Evolutionary conservation across 306 rosid genomes (phyloP), one percentile per base, ranked within the genome.

Genomic region (Cicer pinnatifidum): DNA sequence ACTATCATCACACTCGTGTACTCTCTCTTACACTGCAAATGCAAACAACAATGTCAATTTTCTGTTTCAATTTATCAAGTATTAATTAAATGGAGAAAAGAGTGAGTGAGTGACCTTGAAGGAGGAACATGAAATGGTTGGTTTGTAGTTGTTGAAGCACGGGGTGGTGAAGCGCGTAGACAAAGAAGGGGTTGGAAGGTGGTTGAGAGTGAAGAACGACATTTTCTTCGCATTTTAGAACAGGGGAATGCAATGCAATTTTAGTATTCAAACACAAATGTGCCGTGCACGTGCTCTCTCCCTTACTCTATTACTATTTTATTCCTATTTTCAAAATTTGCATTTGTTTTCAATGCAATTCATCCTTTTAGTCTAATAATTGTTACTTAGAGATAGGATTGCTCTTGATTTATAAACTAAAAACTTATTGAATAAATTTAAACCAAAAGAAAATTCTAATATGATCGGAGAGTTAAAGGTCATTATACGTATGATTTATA

Each of bases 1-100:
- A 86, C 88, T 78, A 89, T 91, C 97, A 90, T 86, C 13, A 93
- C 92, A 75, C 88, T 89, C 40, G 97, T 93, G 81, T 92, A 90
- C 23, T 93, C 84, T 80, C 92, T 85, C 85, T 81, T 83, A 11
- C 80, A 82, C 89, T 85, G 84, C 84, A 74, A 17, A 35, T 48
- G 74, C 78, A 72, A 67, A 75, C 67, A 71, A 71, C 38, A 75
- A 68, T 11, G 10, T 39, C 12, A 53, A 28, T 28, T 28, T 28
- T 28, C 35, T 28, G 35, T 28, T 28, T 28, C 5, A 28, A 28
- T 28, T 28, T 28, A 28, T 28, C 35, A 3, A 28, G 35, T 28
- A 28, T 5, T 28, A 28, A 28, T 28, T 28, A 28, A 6, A 33
- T 12, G 13, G 16, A 20, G 35, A 3, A 56, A 57, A 40, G 1